Evolutionary conservation across 441 rosid species (phyloP), one percentile per base, ranked within the genome.

Genomic region (Croton setiger): DNA sequence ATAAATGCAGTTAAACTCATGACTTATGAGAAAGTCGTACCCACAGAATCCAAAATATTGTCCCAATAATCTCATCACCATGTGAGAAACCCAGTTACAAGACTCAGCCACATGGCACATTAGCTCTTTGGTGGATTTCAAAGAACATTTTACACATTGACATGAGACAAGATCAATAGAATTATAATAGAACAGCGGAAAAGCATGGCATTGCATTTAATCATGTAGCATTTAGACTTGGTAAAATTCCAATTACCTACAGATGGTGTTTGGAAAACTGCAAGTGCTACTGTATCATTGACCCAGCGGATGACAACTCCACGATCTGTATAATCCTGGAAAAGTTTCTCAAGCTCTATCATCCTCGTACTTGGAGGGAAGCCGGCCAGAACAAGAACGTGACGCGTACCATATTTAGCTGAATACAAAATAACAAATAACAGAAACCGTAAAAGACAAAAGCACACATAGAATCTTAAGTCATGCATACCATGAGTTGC

Each of bases 221-320:
- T 53, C 35, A 20, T 5, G 27, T 58, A 66, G 35, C 47, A 52
- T 11, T n/a, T 45, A 31, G 63, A 53, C 45, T 37, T 58, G 59
- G 49, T 39, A 44, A 14, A n/a, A 59, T 45, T n/a, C 53, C 39
- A 63, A 7, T 74, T 87, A 91, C 98, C 97, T 31, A 74, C 64
- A 55, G 91, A 79, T 21, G 97, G 96, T 63, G 88, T 79, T 76
- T 72, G 82, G 75, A 94, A 94, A 58, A 94, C 98, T 59, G 96
- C 97, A 78, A 91, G 91, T 12, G 98, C 96, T n/a, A 81, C 71
- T 68, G 96, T 94, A 72, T 94, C 97, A 82, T 83, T 87, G 68
- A 91, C 90, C 97, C 98, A 94, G 72, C 91, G 93, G 80, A 91
- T 87, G 71, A 78, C 81, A 74, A 91, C 71, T 69, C 85, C 89